Percentiles rank a stretch among this genome's conserved stretches.
Evolutionary conservation across 257 asterid species (phyloP).

Genomic region (Perilla frutescens): DNA sequence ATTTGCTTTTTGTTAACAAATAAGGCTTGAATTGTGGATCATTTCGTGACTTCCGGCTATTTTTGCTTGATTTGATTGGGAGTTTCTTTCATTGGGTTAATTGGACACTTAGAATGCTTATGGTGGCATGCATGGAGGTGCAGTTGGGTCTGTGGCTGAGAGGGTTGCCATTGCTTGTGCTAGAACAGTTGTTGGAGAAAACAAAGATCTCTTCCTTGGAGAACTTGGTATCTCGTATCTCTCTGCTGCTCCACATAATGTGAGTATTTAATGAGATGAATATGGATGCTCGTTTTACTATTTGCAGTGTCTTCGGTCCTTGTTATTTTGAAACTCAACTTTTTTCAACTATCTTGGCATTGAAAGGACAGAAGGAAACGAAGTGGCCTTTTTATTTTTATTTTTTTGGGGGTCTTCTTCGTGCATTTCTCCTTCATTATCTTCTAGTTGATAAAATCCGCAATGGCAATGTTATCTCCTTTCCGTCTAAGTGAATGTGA

Average conservation of each 20-base stretch:
- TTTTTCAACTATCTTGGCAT: neutral
- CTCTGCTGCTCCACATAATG: conserved; percentile 70
- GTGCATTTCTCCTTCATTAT: neutral
- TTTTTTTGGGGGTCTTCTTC: neutral
- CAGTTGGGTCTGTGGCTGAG: conserved; percentile 75
- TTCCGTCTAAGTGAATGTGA: too few species aligned
- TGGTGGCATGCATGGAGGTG: conserved; percentile 91
- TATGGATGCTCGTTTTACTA: neutral
- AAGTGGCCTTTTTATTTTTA: neutral
- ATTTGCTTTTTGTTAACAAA: neutral
- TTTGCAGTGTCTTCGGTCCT: neutral
- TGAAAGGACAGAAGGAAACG: neutral
- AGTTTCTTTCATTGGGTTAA: conserved; percentile 20
- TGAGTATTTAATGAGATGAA: conserved; percentile 30
- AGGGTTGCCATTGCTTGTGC: conserved; percentile 80
- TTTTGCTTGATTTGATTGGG: conserved; percentile 19
- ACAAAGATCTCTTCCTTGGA: conserved; percentile 78
- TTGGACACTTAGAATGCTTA: conserved; percentile 56
- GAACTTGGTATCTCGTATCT: conserved; percentile 80
- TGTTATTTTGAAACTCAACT: neutral
- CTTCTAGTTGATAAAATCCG: too few species aligned
- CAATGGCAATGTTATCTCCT: too few species aligned
- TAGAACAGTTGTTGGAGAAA: conserved; percentile 78
- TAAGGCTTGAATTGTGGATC: neutral
- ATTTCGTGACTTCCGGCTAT: neutral